These are phyloP conservation scores for Balansia obtecta DNA, from an alignment of 2,329 filamentous ascomycete genomes.

Conservation along the genomic window DNA sequence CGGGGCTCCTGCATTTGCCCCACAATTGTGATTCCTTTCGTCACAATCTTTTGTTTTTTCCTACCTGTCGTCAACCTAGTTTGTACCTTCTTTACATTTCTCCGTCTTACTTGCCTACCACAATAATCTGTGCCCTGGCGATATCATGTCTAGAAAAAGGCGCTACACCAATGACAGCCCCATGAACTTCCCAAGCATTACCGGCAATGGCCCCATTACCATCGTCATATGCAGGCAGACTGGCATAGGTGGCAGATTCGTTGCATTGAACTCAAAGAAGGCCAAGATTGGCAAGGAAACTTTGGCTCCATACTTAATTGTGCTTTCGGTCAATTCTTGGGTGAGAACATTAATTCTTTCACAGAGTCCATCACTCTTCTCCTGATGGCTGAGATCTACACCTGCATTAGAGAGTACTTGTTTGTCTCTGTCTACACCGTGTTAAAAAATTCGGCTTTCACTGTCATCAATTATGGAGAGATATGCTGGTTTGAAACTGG, in stretches of 20 bases:
- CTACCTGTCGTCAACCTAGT: too few species aligned
- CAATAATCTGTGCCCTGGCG: neutral
- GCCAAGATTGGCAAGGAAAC: conserved; percentile 70
- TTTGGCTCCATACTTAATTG: neutral
- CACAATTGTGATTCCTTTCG: too few species aligned
- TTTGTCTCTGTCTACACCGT: conserved; percentile 98
- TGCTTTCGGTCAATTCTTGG: neutral
- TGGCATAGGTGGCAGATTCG: conserved; percentile 71
- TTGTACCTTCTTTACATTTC: too few species aligned
- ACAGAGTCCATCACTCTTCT: conserved; percentile 91
- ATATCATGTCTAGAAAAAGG: conserved; percentile 6
- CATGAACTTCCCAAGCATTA: conserved; percentile 1
- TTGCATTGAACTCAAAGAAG: conserved; percentile 71
- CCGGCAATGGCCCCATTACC: conserved; percentile 55
- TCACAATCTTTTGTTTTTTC: too few species aligned
- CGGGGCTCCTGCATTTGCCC: too few species aligned
- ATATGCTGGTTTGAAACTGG: conserved; percentile 97
- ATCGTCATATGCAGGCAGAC: conserved; percentile 73
- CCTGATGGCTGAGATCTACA: conserved; percentile 98
- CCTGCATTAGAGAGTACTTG: conserved; percentile 94
- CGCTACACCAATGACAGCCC: conserved; percentile 3
- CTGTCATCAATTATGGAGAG: conserved; percentile 96
- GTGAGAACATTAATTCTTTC: neutral
- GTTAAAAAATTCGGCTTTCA: conserved; percentile 99
- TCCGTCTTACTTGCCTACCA: neutral